Percentiles rank a stretch among this genome's conserved stretches.
Evolutionary conservation across 345 rosid genomes (phyloP).

Genomic region (Psidium friedrichsthalianum): DNA sequence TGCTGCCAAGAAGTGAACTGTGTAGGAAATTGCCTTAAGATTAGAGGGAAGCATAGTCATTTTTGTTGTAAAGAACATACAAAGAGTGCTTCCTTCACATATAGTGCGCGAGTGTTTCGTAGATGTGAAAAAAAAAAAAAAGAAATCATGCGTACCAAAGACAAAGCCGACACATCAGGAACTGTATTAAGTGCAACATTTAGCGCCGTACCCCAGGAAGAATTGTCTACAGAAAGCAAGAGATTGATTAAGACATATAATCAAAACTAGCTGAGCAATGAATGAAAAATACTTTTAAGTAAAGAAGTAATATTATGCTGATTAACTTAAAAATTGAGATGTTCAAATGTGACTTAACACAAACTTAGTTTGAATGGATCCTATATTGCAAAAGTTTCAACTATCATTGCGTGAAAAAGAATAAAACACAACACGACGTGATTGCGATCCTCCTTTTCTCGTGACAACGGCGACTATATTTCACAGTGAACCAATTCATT

Average conservation of each 20-base stretch:
- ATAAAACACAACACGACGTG: not conserved
- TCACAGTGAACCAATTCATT: not conserved
- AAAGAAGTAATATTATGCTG: no score
- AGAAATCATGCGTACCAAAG: not conserved
- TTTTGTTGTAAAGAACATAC: not conserved
- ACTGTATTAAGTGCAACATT: not conserved
- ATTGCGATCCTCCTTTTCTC: not conserved
- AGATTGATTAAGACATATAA: not conserved
- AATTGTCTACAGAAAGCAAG: not conserved
- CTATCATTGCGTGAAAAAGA: not conserved
- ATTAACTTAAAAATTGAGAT: not conserved
- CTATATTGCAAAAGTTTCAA: not conserved
- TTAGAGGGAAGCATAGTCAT: not conserved
- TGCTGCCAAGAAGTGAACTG: not conserved
- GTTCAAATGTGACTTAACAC: not conserved
- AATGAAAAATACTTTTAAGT: not conserved
- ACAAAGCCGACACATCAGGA: not conserved
- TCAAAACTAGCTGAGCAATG: not conserved
- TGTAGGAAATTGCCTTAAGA: not conserved
- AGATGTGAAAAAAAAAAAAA: not conserved
- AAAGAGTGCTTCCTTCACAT: not conserved
- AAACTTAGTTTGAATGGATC: not conserved
- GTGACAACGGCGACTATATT: not conserved
- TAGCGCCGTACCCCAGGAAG: not conserved
- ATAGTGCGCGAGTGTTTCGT: not conserved